A percentile compares a stretch with the other conserved stretches of the same genome.
phyloP scores from a whole-genome alignment of 306 rosid species.

The Acacia acuminata region DNA sequence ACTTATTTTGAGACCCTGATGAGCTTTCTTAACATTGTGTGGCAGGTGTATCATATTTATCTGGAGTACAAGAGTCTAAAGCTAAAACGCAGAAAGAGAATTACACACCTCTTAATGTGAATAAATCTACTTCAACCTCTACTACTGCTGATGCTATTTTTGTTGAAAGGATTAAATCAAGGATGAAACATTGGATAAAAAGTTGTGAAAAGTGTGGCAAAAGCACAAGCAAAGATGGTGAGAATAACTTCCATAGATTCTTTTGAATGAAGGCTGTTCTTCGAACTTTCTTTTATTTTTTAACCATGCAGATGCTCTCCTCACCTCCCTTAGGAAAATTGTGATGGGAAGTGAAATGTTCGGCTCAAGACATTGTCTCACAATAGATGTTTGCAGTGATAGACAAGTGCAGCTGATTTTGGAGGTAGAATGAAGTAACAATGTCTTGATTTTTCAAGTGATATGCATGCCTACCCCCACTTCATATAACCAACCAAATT shows the following conservation, averaged over 20 bases:
- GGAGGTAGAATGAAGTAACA: slow-evolving; percentile 54
- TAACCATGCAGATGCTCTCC: slow-evolving; percentile 58
- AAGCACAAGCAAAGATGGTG: slow-evolving; percentile 55
- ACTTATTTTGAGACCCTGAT: too few relatives aligned
- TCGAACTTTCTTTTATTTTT: slow-evolving; percentile 17
- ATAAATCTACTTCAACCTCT: too few relatives aligned
- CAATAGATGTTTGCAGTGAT: slow-evolving; percentile 81
- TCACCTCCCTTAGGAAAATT: slow-evolving; percentile 62
- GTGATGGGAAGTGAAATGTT: slow-evolving; percentile 56
- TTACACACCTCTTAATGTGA: too few relatives aligned
- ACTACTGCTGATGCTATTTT: too few relatives aligned
- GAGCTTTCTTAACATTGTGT: too few relatives aligned
- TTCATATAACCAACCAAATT: slow-evolving; percentile 8
- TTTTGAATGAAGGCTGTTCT: slow-evolving; percentile 1
- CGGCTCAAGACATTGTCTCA: slow-evolving; percentile 71
- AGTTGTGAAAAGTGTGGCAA: too few relatives aligned
- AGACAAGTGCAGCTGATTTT: slow-evolving; percentile 72
- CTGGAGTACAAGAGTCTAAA: too few relatives aligned
- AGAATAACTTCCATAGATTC: slow-evolving; percentile 30
- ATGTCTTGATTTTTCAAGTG: slow-evolving; percentile 22
- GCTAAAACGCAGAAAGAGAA: too few relatives aligned
- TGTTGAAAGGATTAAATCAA: too few relatives aligned
- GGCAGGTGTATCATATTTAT: too few relatives aligned
- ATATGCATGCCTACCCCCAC: slow-evolving; percentile 6
- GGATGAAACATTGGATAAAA: too few relatives aligned